Evolutionary conservation across 75 land plant genomes (phyloP).

Genomic region (Cunninghamia lanceolata): DNA sequence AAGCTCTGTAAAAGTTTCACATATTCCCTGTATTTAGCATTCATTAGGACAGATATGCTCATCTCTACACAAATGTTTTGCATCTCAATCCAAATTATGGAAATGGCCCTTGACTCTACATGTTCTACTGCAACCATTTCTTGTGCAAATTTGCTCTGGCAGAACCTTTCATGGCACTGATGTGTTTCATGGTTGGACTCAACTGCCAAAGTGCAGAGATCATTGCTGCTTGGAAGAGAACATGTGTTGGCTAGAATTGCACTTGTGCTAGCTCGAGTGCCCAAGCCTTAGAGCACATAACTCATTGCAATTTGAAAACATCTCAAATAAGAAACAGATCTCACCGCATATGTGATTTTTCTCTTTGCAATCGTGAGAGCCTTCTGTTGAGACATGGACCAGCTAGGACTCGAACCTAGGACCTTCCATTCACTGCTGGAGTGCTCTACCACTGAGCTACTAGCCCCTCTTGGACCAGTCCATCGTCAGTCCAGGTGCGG

Average conservation of each 20-base stretch:
- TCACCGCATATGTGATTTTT: not conserved
- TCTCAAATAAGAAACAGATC: constrained; percentile 12
- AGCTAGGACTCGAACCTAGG: too few species aligned
- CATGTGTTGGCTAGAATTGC: constrained; percentile 24
- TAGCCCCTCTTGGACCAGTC: too few species aligned
- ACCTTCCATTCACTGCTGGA: too few species aligned
- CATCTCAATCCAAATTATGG: not conserved
- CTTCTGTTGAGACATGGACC: too few species aligned
- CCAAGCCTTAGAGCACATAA: constrained; percentile 13
- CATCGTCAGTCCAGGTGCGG: too few species aligned
- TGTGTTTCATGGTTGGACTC: constrained; percentile 10
- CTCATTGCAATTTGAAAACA: constrained; percentile 14
- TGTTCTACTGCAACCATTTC: constrained; percentile 20
- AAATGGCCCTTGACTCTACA: constrained; percentile 2
- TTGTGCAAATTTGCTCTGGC: constrained; percentile 9
- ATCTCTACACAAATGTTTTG: constrained; percentile 19
- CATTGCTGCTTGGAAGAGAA: constrained; percentile 21
- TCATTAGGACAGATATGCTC: constrained; percentile 17
- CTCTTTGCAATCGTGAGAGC: constrained; percentile 1
- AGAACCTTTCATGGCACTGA: constrained; percentile 19
- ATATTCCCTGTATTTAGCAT: constrained; percentile 25
- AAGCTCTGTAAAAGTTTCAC: constrained; percentile 26
- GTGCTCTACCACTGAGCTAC: too few species aligned
- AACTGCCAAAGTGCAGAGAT: constrained; percentile 17
- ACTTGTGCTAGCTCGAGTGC: constrained; percentile 25